Base-by-base conservation (phyloP, 352 stramenopile genomes). In the Thraustochytrium sp. region DNA sequence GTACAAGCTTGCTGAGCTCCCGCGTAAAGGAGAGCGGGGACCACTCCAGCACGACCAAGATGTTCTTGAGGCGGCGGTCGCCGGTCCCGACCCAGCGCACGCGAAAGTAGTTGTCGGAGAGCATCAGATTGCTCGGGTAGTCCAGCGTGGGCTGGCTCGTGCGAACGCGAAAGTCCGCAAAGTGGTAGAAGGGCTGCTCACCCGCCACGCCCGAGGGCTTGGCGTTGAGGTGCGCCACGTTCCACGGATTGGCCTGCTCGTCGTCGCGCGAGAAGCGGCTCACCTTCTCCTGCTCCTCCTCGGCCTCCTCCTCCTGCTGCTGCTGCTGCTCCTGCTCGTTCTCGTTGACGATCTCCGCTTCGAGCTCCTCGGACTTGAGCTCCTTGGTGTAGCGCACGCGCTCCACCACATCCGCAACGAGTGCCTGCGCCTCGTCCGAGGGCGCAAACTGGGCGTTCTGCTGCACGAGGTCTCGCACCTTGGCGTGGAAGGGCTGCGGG, bases 21-120 rank as follows among this genome's bases (percentile, higher is more conserved):
- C 93, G 68, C 44, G 86, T 86, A 29, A 84, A 85, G 75, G 90
- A 91, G 3, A 89, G 91, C 34, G 92, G 92, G 84, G 88, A 89
- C 84, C 92, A 96, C 83, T 96, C 92, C 89, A 97, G 90, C 21
- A 95, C 89, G 18, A 96, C 89, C 72, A 96, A 93, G 9, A 97
- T 89, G 89, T 97, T 97, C 86, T 97, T 96, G 54, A 97, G 86
- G 29, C 93, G 89, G 26, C 92, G 87, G 86, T 94, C 91, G 34
- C 90, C 94, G 9, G 63, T 42, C 11, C 93, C 84, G 36, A 89
- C 90, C 93, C 92, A 96, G 48, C 87, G 85, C 61, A 90, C 89
- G 29, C 94, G 88, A 72, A 93, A 96, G 85, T 94, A 92, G 80
- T 95, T 96, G 44, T 89, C 87, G 53, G 77, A 89, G 5, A 91